phyloP scores from a whole-genome alignment of 371 early-diverging fungal species.

The Zopfochytrium polystomum region DNA sequence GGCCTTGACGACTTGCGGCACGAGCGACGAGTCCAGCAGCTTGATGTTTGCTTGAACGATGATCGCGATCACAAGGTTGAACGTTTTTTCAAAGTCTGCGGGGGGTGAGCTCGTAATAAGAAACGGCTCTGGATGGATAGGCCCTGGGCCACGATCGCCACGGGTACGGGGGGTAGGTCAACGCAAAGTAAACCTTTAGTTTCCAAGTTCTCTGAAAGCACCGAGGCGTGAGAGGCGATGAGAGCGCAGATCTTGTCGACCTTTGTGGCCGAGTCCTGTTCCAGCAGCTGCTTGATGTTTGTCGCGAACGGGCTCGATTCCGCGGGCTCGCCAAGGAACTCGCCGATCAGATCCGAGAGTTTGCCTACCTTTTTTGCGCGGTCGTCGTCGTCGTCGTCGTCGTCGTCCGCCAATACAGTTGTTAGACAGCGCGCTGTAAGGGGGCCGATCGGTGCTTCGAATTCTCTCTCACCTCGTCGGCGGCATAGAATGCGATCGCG shows the following conservation, averaged over 20 bases:
- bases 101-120: background rate
- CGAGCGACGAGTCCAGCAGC: constrained; percentile 53
- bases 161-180: too few species aligned
- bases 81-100: constrained; percentile 67
- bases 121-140: too few species aligned
- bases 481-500: too few species aligned
- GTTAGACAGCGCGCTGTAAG: too few species aligned
- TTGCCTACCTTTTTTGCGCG: background rate
- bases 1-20: constrained; percentile 53
- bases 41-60: constrained; percentile 40
- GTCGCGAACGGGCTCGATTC: background rate
- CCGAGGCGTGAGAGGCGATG: background rate
- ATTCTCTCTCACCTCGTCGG: too few species aligned
- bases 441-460: too few species aligned
- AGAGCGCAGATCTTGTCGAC: background rate
- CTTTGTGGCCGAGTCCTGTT: background rate
- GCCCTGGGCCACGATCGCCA: too few species aligned
- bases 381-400: too few species aligned
- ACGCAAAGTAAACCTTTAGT: background rate
- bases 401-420: too few species aligned
- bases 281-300: background rate
- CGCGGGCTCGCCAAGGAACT: background rate
- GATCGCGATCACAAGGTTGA: constrained; percentile 68
- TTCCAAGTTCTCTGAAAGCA: background rate
- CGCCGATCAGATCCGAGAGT: background rate